Evolutionary conservation across 1,284 basidiomycete genomes (phyloP).

Genomic region (Tilletiaria anomala): DNA sequence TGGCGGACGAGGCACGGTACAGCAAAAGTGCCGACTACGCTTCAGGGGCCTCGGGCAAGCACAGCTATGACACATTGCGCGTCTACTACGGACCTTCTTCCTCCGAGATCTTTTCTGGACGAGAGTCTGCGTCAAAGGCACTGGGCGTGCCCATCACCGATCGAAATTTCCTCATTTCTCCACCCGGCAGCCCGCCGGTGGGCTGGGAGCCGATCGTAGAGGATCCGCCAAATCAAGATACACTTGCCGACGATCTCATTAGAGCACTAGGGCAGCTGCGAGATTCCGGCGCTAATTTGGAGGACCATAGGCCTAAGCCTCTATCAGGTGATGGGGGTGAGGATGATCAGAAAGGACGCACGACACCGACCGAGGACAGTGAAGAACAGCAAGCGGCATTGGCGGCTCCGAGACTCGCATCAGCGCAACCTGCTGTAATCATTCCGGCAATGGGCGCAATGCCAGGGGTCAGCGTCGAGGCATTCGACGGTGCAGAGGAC

Average conservation of each 20-base stretch:
- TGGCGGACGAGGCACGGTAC: neutral
- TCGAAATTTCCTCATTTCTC: slow-evolving; percentile 93
- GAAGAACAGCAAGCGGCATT: too few relatives aligned
- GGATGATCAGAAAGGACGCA: too few relatives aligned
- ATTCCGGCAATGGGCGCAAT: too few relatives aligned
- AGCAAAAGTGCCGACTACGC: neutral
- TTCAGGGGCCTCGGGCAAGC: slow-evolving; percentile 6
- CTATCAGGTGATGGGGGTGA: too few relatives aligned
- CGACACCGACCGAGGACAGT: too few relatives aligned
- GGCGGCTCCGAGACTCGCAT: too few relatives aligned
- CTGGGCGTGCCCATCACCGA: slow-evolving; percentile 51
- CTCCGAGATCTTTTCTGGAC: neutral
- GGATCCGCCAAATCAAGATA: slow-evolving; percentile 73
- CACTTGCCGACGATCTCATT: slow-evolving; percentile 80
- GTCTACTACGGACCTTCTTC: slow-evolving; percentile 6
- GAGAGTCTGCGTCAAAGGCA: slow-evolving; percentile 3
- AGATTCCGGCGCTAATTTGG: too few relatives aligned
- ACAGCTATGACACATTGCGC: slow-evolving; percentile 2
- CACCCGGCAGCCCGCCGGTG: slow-evolving; percentile 91
- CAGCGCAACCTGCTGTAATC: too few relatives aligned
- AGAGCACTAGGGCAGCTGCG: slow-evolving; percentile 27
- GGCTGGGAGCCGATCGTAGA: slow-evolving; percentile 89
- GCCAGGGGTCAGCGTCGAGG: too few relatives aligned
- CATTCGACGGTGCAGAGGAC: too few relatives aligned
- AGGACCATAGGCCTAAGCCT: too few relatives aligned